A percentile compares a stretch with the other conserved stretches of the same genome.
phyloP scores from a whole-genome alignment of 352 stramenopile genomes.

The Globisporangium yorkense region DNA sequence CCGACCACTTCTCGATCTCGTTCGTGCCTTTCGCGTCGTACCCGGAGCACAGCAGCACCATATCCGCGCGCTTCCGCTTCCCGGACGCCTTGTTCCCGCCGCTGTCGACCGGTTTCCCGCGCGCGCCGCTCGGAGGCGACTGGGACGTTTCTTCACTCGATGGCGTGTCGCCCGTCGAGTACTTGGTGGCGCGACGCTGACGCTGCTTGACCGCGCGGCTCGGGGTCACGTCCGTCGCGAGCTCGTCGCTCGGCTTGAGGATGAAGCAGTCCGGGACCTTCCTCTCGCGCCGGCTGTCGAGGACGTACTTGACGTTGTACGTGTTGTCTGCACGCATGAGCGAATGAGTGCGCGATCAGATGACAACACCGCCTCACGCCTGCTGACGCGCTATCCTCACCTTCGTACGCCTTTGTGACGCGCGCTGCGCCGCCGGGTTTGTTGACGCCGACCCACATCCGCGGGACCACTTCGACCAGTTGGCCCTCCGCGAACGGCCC shows the following conservation, averaged over 20 bases:
- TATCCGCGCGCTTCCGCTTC: constrained; percentile 24
- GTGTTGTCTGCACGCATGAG: constrained; percentile 30
- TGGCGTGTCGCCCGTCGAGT: constrained; percentile 1
- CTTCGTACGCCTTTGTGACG: constrained; percentile 56
- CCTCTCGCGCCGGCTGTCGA: constrained; percentile 25
- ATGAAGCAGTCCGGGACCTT: constrained; percentile 35
- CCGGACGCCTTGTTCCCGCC: background rate
- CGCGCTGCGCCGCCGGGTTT: constrained; percentile 83
- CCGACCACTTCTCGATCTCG: constrained; percentile 40
- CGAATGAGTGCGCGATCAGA: constrained; percentile 8
- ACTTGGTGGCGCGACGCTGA: constrained; percentile 13
- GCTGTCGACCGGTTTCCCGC: background rate
- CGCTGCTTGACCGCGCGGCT: constrained; percentile 24
- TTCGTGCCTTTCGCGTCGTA: constrained; percentile 36
- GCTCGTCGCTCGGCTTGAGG: constrained; percentile 23
- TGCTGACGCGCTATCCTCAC: constrained; percentile 12
- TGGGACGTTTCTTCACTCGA: constrained; percentile 4
- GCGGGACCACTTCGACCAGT: constrained; percentile 80
- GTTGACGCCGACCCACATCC: constrained; percentile 91
- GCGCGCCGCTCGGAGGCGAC: background rate
- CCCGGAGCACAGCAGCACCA: constrained; percentile 59
- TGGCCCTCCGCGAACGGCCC: constrained; percentile 51
- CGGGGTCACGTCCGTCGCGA: constrained; percentile 36
- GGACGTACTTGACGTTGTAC: constrained; percentile 59
- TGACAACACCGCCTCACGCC: too few relatives aligned